Evolutionary conservation across 768 basidiomycete genomes (phyloP).

Genomic region (Butyriboletus loyo): DNA sequence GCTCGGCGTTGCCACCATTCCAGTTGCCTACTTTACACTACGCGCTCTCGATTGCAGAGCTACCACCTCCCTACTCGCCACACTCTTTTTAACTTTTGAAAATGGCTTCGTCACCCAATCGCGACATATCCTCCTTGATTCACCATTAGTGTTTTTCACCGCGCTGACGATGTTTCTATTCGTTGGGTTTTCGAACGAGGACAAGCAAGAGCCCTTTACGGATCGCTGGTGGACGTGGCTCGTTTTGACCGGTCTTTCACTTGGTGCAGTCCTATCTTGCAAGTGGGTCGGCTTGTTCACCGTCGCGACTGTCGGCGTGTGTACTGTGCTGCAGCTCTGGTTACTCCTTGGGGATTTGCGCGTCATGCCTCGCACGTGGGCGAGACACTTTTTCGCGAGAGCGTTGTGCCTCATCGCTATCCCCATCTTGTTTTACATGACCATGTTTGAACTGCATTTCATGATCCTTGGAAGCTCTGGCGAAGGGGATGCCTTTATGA

Average conservation of each 20-base stretch:
- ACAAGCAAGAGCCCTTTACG: constrained; percentile 81
- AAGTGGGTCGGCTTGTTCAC: constrained; percentile 99
- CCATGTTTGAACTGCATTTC: constrained; percentile 96
- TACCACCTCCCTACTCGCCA: constrained; percentile 86
- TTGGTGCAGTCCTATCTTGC: constrained; percentile 90
- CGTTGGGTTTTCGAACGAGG: constrained; percentile 89
- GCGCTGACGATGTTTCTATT: constrained; percentile 85
- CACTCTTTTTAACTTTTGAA: constrained; percentile 93
- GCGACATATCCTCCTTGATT: constrained; percentile 94
- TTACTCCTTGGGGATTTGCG: constrained; percentile 81
- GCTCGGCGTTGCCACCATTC: constrained; percentile 86
- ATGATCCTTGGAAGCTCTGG: constrained; percentile 83
- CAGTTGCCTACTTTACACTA: constrained; percentile 89
- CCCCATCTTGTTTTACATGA: constrained; percentile 89
- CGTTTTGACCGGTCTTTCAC: constrained; percentile 76
- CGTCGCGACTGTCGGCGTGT: constrained; percentile 87
- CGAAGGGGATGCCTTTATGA: constrained; percentile 99
- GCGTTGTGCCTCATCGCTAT: constrained; percentile 86
- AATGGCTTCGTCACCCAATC: constrained; percentile 96
- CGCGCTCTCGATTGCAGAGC: constrained; percentile 90
- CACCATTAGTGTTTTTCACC: constrained; percentile 98
- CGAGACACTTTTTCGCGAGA: constrained; percentile 83
- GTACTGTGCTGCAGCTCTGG: constrained; percentile 88
- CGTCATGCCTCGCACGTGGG: constrained; percentile 70
- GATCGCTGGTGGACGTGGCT: constrained; percentile 93